Conservation (phyloP, 495 filamentous ascomycete genomes). For the Penicillium crystallinum region DNA sequence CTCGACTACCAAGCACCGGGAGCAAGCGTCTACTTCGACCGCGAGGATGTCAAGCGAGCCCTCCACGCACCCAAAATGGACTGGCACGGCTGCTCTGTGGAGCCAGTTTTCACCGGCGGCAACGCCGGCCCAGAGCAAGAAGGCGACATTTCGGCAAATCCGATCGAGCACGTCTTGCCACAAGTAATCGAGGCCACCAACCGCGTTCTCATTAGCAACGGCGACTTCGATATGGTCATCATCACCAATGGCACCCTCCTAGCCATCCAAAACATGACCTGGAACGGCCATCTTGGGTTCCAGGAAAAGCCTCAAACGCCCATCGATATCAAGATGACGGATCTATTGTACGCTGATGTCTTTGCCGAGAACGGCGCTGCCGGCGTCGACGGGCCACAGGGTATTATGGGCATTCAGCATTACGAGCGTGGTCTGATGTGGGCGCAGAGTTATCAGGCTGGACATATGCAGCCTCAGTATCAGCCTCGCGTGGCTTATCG, state of each 20-base stretch:
- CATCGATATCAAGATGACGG: slow-evolving; percentile 34
- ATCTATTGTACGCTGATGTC: slow-evolving; percentile 29
- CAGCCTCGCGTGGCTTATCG: slow-evolving; percentile 61
- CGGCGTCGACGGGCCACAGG: slow-evolving; percentile 36
- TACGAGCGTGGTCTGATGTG: slow-evolving; percentile 71
- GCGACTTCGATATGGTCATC: slow-evolving; percentile 57
- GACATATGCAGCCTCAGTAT: slow-evolving; percentile 65
- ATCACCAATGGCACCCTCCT: slow-evolving; percentile 32
- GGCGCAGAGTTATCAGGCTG: slow-evolving; percentile 53
- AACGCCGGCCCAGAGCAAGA: slow-evolving; percentile 29
- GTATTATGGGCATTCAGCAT: slow-evolving; percentile 58
- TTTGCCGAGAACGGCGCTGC: slow-evolving; percentile 27
- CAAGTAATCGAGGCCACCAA: slow-evolving; percentile 59
- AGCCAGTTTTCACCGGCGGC: slow-evolving; percentile 43
- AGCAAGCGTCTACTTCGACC: slow-evolving; percentile 52
- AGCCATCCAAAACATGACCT: slow-evolving; percentile 1
- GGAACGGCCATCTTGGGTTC: slow-evolving; percentile 46
- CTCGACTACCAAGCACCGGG: slow-evolving; percentile 37
- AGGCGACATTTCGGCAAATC: slow-evolving; percentile 38
- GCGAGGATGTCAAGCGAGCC: slow-evolving; percentile 52
- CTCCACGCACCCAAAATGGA: slow-evolving; percentile 49
- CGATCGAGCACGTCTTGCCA: slow-evolving; percentile 48
- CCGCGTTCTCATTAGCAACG: slow-evolving; percentile 54
- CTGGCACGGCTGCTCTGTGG: slow-evolving; percentile 40
- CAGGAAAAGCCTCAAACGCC: slow-evolving; percentile 33